These are phyloP conservation scores for Lactifluus echinatus DNA, from an alignment of 768 basidiomycete genomes.

Conservation along the genomic window DNA sequence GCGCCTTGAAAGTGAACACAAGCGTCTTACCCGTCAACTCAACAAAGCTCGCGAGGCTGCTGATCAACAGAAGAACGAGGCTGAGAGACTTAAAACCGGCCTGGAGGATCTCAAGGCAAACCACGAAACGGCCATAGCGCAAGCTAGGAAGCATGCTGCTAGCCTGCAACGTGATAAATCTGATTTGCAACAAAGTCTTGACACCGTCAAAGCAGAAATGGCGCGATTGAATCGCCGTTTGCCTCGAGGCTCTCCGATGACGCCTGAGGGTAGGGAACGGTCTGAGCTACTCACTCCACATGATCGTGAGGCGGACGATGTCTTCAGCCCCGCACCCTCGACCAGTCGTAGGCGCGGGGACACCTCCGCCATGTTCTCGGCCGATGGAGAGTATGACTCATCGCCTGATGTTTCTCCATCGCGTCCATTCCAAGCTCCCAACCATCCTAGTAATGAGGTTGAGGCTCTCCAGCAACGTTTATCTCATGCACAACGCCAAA, in stretches of 20 bases:
- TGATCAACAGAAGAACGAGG: constrained; percentile 83
- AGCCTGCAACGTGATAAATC: constrained; percentile 86
- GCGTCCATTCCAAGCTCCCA: constrained; percentile 57
- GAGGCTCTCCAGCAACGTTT: constrained; percentile 74
- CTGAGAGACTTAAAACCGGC: constrained; percentile 54
- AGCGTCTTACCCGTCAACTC: constrained; percentile 69
- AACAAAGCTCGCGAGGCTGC: constrained; percentile 61
- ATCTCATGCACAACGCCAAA: constrained; percentile 81
- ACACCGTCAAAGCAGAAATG: constrained; percentile 64
- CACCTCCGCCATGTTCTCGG: constrained; percentile 38
- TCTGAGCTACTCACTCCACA: constrained; percentile 43
- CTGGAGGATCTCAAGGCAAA: constrained; percentile 75
- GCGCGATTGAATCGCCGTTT: constrained; percentile 54
- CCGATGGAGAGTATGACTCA: constrained; percentile 40
- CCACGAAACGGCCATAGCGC: constrained; percentile 92
- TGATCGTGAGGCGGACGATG: constrained; percentile 49
- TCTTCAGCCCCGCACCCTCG: constrained; percentile 53
- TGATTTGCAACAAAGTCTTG: constrained; percentile 77
- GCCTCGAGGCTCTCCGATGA: constrained; percentile 62
- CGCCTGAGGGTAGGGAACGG: constrained; percentile 42
- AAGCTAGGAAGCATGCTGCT: constrained; percentile 80
- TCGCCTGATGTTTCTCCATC: constrained; percentile 54
- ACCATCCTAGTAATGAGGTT: constrained; percentile 72
- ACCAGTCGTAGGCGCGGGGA: constrained; percentile 52
- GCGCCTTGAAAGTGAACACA: constrained; percentile 75